Conservation (phyloP, 169 alveolate genomes). For the Plasmodium cynomolgi region DNA sequence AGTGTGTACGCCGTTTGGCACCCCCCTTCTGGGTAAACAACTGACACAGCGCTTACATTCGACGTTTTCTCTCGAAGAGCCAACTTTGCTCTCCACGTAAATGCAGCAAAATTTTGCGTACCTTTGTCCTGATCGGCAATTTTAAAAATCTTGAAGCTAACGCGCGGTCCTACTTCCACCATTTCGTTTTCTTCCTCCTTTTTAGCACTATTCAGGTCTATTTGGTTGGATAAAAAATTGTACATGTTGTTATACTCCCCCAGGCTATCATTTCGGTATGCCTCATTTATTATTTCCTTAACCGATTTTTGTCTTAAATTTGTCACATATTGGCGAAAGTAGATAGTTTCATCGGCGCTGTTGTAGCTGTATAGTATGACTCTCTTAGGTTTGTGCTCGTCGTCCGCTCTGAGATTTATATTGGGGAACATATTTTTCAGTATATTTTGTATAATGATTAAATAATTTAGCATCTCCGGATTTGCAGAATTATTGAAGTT, state of each 20-base stretch:
- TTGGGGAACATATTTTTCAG: conserved; percentile 65
- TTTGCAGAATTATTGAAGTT: conserved; percentile 37
- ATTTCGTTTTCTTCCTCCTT: conserved; percentile 15
- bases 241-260: conserved; percentile 18
- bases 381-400: conserved; percentile 32
- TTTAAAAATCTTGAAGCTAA: conserved; percentile 35
- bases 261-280: conserved; percentile 22
- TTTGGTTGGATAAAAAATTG: conserved; percentile 27
- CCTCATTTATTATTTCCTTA: conserved; percentile 42
- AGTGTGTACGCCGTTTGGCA: neutral
- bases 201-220: conserved; percentile 1
- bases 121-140: conserved; percentile 74
- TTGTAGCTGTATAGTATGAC: conserved; percentile 53
- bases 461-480: conserved; percentile 59
- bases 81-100: neutral
- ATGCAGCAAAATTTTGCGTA: neutral
- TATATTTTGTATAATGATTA: conserved; percentile 54
- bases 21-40: neutral
- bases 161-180: conserved; percentile 73
- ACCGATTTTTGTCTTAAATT: neutral
- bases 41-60: neutral
- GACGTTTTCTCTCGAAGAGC: neutral
- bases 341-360: conserved; percentile 40
- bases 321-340: conserved; percentile 69
- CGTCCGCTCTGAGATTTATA: conserved; percentile 37